Evolutionary conservation across 331 rosid species (phyloP).

Genomic region (Quercus lobata): DNA sequence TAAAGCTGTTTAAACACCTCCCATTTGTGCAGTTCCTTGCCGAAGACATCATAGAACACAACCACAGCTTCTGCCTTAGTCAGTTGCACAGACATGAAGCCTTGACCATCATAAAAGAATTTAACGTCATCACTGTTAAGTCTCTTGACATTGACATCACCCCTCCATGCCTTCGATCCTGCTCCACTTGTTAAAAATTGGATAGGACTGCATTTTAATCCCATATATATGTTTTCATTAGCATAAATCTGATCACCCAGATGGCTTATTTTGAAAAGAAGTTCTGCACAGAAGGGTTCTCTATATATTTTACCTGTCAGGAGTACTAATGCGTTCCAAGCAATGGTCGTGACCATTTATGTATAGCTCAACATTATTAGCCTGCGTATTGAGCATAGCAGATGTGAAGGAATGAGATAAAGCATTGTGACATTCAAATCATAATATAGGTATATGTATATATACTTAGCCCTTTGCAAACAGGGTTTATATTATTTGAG

Average conservation of each 20-base stretch:
- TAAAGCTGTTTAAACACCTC: slow-evolving; percentile 38
- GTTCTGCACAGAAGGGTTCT: neutral
- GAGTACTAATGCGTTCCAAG: slow-evolving; percentile 50
- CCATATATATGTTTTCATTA: no score
- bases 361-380: slow-evolving; percentile 47
- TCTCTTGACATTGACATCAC: slow-evolving; percentile 26
- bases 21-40: slow-evolving; percentile 62
- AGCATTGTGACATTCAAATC: neutral
- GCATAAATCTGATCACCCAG: no score
- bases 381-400: slow-evolving; percentile 18
- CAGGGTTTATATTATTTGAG: no score
- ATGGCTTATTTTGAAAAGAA: no score
- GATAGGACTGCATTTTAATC: slow-evolving; percentile 41
- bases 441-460: no score
- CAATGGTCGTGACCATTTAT: slow-evolving; percentile 75
- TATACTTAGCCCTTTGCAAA: no score
- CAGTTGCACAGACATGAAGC: slow-evolving; percentile 72
- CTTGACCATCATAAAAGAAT: slow-evolving; percentile 79
- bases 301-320: slow-evolving; percentile 31
- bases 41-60: slow-evolving; percentile 54
- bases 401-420: neutral
- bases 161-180: slow-evolving; percentile 89
- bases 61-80: slow-evolving; percentile 30
- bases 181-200: slow-evolving; percentile 82
- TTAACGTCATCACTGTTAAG: slow-evolving; percentile 52